Evolutionary conservation across 1,284 basidiomycete species (phyloP), one percentile per base, ranked within the genome.

Genomic region (Papiliotrema fonsecae): DNA sequence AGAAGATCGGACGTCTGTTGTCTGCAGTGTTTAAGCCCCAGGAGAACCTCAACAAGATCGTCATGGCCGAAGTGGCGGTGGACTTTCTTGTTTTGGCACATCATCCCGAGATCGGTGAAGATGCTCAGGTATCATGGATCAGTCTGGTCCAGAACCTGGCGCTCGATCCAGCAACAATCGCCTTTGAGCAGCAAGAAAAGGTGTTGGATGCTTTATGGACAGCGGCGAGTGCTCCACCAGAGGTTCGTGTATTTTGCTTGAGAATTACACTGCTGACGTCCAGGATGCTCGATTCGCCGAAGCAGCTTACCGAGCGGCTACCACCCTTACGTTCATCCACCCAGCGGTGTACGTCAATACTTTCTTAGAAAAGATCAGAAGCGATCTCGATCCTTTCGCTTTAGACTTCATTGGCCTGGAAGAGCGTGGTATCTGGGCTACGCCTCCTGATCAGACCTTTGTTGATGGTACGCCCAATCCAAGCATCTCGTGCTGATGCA

Each of bases 391-490:
- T 54, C 77, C 81, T 0, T 56, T 69, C 1, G 67, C 74, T 7
- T 73, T 92, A 43, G 78, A 81, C 16, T 75, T 81, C 16, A 73
- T 97, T 49, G 83, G 83, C 0, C 77, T 84, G 9, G 77, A 79
- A 13, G 90, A 94, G 49, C 70, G 88, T 26, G 87, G 83, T 5
- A 84, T 94, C 21, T 96, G 88, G 88, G 76, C 77, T 3, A 91
- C 88, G 0, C 86, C 88, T 0, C 82, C 85, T 47, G 93, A 86
- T 25, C 82, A 79, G 14, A 77, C 83, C 0, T 94, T 80, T 56
- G 77, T 87, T 26, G 87, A 94, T 70, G 86, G 88, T 87, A 55
- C 58, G 79, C 56, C 41, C 26, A 10, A 4, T 21, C 28, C 24
- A 39, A 22, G 11, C 30, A 27, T 21, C 19, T 30, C 21, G 21